Evolutionary conservation across 179 eudicot genomes (phyloP).

Genomic region (Actinidia arguta): DNA sequence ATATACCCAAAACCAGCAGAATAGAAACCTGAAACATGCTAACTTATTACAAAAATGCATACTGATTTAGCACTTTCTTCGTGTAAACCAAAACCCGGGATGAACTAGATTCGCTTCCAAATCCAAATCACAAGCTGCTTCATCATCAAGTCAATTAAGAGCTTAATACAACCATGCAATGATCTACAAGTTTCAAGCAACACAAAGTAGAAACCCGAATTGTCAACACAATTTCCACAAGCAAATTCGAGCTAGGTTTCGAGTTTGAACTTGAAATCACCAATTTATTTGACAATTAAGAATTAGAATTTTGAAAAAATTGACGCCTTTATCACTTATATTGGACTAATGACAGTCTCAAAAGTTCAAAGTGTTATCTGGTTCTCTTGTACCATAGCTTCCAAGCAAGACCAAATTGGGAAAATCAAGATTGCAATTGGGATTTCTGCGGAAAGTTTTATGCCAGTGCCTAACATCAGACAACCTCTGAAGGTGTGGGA

Average conservation of each 20-base stretch:
- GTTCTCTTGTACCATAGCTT: slow-evolving; percentile 94
- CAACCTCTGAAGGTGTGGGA: slow-evolving; percentile 69
- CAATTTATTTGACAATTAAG: slow-evolving; percentile 47
- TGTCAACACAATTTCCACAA: slow-evolving; percentile 60
- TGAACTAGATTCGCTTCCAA: slow-evolving; percentile 70
- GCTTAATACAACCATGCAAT: slow-evolving; percentile 48
- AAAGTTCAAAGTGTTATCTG: slow-evolving; percentile 90
- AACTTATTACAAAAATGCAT: slow-evolving; percentile 80
- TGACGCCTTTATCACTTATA: slow-evolving; percentile 76
- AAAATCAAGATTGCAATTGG: slow-evolving; percentile 50
- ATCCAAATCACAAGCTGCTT: slow-evolving; percentile 88
- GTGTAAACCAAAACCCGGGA: slow-evolving; percentile 49
- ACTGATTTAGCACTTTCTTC: slow-evolving; percentile 70
- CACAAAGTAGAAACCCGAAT: slow-evolving; percentile 73
- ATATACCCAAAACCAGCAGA: slow-evolving; percentile 52
- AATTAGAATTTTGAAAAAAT: slow-evolving; percentile 51
- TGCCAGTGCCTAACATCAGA: slow-evolving; percentile 69
- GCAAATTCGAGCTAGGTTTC: slow-evolving; percentile 16
- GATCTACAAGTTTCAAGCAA: slow-evolving; percentile 58
- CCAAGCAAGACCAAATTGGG: slow-evolving; percentile 72
- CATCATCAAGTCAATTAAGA: slow-evolving; percentile 84
- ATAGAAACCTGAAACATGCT: slow-evolving; percentile 75
- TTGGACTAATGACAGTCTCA: slow-evolving; percentile 79
- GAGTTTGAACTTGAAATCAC: slow-evolving; percentile 27
- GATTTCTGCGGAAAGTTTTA: slow-evolving; percentile 44